Base-by-base conservation (phyloP, 2,329 filamentous ascomycete genomes). In the Fusarium nisikadoi region DNA sequence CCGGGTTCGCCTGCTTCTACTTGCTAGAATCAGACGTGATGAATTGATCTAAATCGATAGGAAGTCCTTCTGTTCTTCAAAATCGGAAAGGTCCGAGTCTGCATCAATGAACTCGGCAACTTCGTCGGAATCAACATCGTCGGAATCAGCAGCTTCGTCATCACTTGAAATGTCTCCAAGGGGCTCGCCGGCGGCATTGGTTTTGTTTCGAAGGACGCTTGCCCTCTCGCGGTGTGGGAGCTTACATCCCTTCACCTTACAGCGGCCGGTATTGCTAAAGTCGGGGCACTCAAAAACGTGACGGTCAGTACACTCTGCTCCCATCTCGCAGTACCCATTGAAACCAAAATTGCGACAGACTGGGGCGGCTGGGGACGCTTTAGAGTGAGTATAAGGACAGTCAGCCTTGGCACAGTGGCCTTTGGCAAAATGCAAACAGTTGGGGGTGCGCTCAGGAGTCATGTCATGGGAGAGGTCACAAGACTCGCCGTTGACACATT, bases 211-310 rank as follows among this genome's bases (percentile, higher is more conserved):
- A 77, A 92, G 87, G 79, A 91, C 86, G 85, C 93, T 94, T 80
- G 94, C 94, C 83, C 93, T 91, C 84, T 96, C 93, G 80, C 95
- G 90, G 83, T 99, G 96, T 66, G 91, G 92, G 60, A 97, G 88
- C 80, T 92, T 93, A 86, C 95, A 98, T 74, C 91, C 91, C 82
- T 91, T 90, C 80, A 89, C 90, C 80, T 90, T 91, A 89, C 96
- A 99, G 70, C 87, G 86, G 77, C 95, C 95, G 68, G 89, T 94
- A 83, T 97, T 97, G 87, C 94, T 93, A 85, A 97, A 98, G 81
- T 97, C 93, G 70, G 96, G 95, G 82, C 96, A 98, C 82, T 98
- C 95, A 83, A 92, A 92, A 64, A 95, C 92, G 84, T 99, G 96
- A 68, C 94, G 92, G 72, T 96, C 90, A 67, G 89, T 83, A 83